phyloP scores from a whole-genome alignment of 2,329 filamentous ascomycete species.

The Xylariaceae sp. region DNA sequence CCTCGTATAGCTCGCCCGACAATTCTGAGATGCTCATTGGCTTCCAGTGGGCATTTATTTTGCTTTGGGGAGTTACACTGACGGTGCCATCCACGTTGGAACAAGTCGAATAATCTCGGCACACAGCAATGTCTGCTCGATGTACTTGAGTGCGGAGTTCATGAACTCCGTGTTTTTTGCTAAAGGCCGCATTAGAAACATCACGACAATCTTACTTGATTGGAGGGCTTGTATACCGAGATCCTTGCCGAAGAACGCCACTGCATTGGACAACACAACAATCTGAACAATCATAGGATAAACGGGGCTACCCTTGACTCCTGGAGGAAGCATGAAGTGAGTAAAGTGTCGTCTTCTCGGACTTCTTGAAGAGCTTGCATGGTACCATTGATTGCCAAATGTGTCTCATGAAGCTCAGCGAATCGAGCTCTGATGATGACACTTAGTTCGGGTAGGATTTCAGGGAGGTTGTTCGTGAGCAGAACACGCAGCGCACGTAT shows the following conservation, averaged over 20 bases:
- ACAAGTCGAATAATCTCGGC: constrained; percentile 24
- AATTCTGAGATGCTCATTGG: neutral
- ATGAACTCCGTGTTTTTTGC: constrained; percentile 1
- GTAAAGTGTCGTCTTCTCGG: neutral
- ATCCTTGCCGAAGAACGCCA: constrained; percentile 14
- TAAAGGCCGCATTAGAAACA: neutral
- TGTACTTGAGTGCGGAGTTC: constrained; percentile 18
- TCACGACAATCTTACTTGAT: too few relatives aligned
- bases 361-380: neutral
- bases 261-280: constrained; percentile 10
- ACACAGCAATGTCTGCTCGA: constrained; percentile 23
- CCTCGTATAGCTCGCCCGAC: constrained; percentile 2
- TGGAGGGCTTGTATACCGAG: constrained; percentile 7
- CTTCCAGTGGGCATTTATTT: neutral
- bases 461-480: constrained; percentile 20
- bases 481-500: constrained; percentile 18
- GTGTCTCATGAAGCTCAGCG: neutral
- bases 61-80: neutral
- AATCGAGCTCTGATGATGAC: neutral
- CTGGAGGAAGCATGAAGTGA: neutral
- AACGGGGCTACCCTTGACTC: neutral
- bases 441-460: constrained; percentile 4
- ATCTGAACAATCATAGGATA: constrained; percentile 9
- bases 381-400: neutral
- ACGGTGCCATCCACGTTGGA: constrained; percentile 10